phyloP scores from a whole-genome alignment of 1,284 basidiomycete species.

The Sanguinoderma infundibulare region DNA sequence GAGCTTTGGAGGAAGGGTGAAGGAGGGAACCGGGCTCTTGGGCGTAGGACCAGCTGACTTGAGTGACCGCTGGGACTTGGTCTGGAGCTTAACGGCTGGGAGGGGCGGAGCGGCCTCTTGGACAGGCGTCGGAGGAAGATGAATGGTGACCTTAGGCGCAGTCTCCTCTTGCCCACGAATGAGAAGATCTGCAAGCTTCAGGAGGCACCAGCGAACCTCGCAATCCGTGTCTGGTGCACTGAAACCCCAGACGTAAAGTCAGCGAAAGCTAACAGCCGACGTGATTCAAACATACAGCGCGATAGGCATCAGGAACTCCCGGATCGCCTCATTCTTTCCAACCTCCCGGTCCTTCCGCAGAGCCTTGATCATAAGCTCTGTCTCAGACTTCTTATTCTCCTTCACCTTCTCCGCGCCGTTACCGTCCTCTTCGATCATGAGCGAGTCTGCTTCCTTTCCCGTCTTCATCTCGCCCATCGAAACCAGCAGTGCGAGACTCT shows the following conservation, averaged over 20 bases:
- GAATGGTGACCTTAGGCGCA: slow-evolving; percentile 86
- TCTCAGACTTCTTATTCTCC: slow-evolving; percentile 80
- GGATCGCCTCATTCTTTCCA: slow-evolving; percentile 80
- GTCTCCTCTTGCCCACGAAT: slow-evolving; percentile 84
- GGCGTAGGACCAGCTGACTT: slow-evolving; percentile 47
- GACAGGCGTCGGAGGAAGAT: slow-evolving; percentile 80
- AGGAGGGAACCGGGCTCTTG: slow-evolving; percentile 48
- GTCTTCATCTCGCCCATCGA: slow-evolving; percentile 90
- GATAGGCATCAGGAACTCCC: slow-evolving; percentile 82
- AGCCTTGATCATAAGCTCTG: slow-evolving; percentile 81
- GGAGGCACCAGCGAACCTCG: slow-evolving; percentile 88
- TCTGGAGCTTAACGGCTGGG: slow-evolving; percentile 52
- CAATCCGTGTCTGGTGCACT: slow-evolving; percentile 80
- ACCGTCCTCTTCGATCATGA: slow-evolving; percentile 87
- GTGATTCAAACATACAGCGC: slow-evolving; percentile 60
- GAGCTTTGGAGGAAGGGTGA: slow-evolving; percentile 56
- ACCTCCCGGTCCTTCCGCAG: slow-evolving; percentile 85
- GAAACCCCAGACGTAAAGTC: neutral
- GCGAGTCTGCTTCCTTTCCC: slow-evolving; percentile 73
- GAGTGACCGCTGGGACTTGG: slow-evolving; percentile 44
- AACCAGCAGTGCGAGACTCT: slow-evolving; percentile 86
- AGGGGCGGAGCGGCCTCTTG: slow-evolving; percentile 59
- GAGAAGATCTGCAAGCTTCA: slow-evolving; percentile 92
- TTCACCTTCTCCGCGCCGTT: slow-evolving; percentile 69
- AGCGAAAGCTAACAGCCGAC: neutral